Percentiles rank a stretch among this genome's conserved stretches.
Evolutionary conservation across 2,329 filamentous ascomycete genomes (phyloP).

Genomic region (Ophiostoma ulmi): DNA sequence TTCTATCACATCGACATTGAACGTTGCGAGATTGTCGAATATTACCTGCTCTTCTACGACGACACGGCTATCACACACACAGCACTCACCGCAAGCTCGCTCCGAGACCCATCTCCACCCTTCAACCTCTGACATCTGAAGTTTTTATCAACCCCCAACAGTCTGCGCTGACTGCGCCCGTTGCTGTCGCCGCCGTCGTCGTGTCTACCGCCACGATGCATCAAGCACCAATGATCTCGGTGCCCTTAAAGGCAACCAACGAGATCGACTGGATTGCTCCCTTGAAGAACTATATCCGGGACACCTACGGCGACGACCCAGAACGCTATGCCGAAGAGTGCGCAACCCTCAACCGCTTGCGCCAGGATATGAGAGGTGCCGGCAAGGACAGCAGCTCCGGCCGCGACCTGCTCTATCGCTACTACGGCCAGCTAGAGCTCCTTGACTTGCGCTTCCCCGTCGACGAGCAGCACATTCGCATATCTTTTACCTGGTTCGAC

Average conservation of each 20-base stretch:
- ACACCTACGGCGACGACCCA: slow-evolving; percentile 93
- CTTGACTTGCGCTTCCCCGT: slow-evolving; percentile 93
- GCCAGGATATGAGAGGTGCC: slow-evolving; percentile 97
- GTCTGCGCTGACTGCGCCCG: slow-evolving; percentile 9
- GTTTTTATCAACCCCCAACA: background rate
- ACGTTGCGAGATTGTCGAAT: background rate
- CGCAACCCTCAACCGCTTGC: slow-evolving; percentile 82
- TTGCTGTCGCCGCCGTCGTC: background rate
- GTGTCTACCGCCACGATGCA: slow-evolving; percentile 49
- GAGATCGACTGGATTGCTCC: slow-evolving; percentile 97
- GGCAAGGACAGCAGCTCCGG: slow-evolving; percentile 95
- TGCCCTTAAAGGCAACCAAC: slow-evolving; percentile 87
- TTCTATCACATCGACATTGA: background rate
- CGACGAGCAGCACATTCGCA: slow-evolving; percentile 98
- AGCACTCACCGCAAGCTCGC: slow-evolving; percentile 5
- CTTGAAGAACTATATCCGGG: slow-evolving; percentile 86
- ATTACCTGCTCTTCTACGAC: background rate
- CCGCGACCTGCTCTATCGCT: slow-evolving; percentile 87
- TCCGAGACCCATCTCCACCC: background rate
- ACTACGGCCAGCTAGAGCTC: slow-evolving; percentile 95
- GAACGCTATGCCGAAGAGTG: slow-evolving; percentile 96
- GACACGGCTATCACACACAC: background rate
- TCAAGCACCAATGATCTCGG: slow-evolving; percentile 91
- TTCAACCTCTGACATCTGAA: background rate
- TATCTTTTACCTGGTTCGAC: slow-evolving; percentile 98